Percentiles rank a stretch among this genome's conserved stretches.
These are phyloP conservation scores for Diaporthe longicolla DNA, from an alignment of 2,329 filamentous ascomycete genomes.

Conservation along the genomic window DNA sequence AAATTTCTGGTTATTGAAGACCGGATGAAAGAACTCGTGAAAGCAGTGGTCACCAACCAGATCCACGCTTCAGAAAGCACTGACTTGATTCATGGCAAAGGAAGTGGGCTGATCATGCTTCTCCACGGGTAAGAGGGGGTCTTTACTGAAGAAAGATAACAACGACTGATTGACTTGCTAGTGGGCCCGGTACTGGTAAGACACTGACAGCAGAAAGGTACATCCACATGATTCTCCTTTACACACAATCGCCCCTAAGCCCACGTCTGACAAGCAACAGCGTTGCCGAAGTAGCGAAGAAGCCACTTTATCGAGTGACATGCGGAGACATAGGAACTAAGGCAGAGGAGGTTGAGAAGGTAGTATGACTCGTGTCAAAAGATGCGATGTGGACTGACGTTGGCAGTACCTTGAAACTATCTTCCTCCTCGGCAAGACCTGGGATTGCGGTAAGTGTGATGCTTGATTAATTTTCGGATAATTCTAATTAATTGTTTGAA, in stretches of 20 bases:
- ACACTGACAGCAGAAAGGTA: constrained; percentile 1
- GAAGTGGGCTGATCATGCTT: background rate
- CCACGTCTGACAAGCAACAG: background rate
- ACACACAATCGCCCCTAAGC: too few species aligned
- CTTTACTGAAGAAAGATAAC: too few species aligned
- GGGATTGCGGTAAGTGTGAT: background rate
- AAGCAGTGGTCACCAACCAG: background rate
- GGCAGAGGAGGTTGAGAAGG: background rate
- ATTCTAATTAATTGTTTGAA: background rate
- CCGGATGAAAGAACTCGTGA: background rate
- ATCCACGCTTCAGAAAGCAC: background rate
- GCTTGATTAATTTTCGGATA: background rate
- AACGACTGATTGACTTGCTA: background rate
- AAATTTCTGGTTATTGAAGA: background rate
- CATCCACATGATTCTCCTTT: background rate
- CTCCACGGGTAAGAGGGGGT: background rate
- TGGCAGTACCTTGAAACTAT: background rate
- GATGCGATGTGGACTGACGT: background rate
- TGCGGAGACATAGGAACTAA: background rate
- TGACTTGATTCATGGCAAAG: background rate
- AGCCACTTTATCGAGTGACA: background rate
- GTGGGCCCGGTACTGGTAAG: background rate
- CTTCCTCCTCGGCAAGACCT: background rate
- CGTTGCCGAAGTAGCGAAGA: background rate
- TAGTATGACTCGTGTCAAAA: background rate